phyloP scores from a whole-genome alignment of 108 stramenopile species.

The Cyclotella cryptica region DNA sequence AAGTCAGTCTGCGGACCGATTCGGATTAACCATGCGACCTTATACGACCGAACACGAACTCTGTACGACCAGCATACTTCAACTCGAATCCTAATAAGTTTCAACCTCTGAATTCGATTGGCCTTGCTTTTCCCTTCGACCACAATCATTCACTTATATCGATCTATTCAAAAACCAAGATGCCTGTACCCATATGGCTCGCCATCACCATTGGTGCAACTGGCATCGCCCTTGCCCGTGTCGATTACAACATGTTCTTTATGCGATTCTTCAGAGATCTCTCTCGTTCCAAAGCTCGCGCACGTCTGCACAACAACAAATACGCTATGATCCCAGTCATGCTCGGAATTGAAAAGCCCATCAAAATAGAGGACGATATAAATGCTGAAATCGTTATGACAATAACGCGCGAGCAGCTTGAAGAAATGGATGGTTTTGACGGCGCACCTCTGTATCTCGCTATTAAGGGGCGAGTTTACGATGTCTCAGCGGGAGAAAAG shows the following conservation, averaged over 20 bases:
- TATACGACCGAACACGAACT: too few relatives aligned
- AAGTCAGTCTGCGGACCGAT: too few relatives aligned
- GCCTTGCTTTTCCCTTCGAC: too few relatives aligned
- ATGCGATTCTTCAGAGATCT: slow-evolving; percentile 88
- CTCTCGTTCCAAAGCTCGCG: slow-evolving; percentile 70
- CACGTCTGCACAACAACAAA: slow-evolving; percentile 60
- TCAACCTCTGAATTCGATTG: too few relatives aligned
- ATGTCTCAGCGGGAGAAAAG: slow-evolving; percentile 67
- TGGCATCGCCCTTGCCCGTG: slow-evolving; percentile 38
- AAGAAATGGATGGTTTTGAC: slow-evolving; percentile 68
- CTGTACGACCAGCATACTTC: too few relatives aligned
- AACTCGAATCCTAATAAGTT: too few relatives aligned
- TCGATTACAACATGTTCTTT: slow-evolving; percentile 63
- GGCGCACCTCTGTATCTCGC: slow-evolving; percentile 65
- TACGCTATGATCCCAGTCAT: slow-evolving; percentile 59
- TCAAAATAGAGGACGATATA: slow-evolving; percentile 48
- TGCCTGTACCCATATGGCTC: slow-evolving; percentile 49
- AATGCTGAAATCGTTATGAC: slow-evolving; percentile 55
- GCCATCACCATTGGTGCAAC: slow-evolving; percentile 33
- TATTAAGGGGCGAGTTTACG: slow-evolving; percentile 80
- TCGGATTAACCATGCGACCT: too few relatives aligned
- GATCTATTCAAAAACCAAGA: background rate
- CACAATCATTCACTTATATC: too few relatives aligned
- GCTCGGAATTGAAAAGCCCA: slow-evolving; percentile 58
- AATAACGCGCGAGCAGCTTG: slow-evolving; percentile 65